These are phyloP conservation scores for Penicillium verrucosum DNA, from an alignment of 2,329 filamentous ascomycete species.

Conservation along the genomic window DNA sequence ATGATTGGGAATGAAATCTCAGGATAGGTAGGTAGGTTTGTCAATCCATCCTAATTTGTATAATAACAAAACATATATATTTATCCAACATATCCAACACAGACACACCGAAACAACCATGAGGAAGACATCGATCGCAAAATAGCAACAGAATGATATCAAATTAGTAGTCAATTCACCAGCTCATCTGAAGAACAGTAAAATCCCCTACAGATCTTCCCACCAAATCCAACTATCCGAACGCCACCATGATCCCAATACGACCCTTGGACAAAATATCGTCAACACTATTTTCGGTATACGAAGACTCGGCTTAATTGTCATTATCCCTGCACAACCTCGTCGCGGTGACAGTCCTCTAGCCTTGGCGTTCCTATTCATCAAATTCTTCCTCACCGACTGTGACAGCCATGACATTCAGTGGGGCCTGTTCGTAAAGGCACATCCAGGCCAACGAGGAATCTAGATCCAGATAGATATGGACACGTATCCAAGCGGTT, in stretches of 20 bases:
- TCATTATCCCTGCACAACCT: neutral
- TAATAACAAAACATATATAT: neutral
- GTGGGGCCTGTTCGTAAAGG: neutral
- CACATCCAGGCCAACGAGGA: neutral
- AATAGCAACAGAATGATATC: neutral
- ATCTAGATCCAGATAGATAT: neutral
- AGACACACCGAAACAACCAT: neutral
- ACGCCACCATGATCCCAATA: neutral
- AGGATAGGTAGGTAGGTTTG: neutral
- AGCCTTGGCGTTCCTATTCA: neutral
- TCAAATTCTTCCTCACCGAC: neutral
- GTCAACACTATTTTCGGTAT: neutral
- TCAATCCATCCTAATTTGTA: neutral
- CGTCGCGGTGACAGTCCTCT: neutral
- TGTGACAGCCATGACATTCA: neutral
- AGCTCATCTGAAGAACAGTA: neutral
- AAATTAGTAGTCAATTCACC: neutral
- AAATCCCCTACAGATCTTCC: neutral
- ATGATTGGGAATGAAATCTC: neutral
- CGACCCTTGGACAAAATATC: neutral
- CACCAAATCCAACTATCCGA: neutral
- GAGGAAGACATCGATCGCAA: neutral
- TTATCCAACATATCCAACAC: neutral
- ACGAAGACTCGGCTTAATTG: neutral
- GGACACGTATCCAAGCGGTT: neutral